A percentile compares a stretch with the other conserved stretches of the same genome.
These are phyloP conservation scores for Saturnispora dispora DNA, from an alignment of 805 yeast species.

Conservation along the genomic window DNA sequence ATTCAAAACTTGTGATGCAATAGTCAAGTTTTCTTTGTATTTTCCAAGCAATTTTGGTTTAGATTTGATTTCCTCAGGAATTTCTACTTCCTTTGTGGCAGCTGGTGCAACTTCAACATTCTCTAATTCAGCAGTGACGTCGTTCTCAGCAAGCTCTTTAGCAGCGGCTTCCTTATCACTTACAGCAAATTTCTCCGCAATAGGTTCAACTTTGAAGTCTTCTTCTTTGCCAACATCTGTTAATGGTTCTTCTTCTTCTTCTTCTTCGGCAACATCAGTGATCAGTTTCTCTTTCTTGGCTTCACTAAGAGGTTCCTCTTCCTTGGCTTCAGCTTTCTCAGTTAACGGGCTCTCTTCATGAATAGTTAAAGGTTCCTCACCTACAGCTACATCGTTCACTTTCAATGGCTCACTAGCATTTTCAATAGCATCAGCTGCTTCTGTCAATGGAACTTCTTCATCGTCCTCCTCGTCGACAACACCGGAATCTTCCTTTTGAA, in stretches of 20 bases:
- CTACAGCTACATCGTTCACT: constrained; percentile 9
- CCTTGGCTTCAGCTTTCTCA: not conserved
- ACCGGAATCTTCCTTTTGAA: not conserved
- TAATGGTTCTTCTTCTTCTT: constrained; percentile 12
- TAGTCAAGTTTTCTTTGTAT: constrained; percentile 40
- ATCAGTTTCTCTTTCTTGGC: constrained; percentile 8
- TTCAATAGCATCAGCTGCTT: not conserved
- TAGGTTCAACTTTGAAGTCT: not conserved
- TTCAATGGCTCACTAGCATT: not conserved
- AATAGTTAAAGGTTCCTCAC: constrained; percentile 7
- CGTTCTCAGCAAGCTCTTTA: constrained; percentile 8
- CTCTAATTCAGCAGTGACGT: constrained; percentile 4
- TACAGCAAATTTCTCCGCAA: constrained; percentile 10
- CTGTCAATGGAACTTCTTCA: constrained; percentile 14
- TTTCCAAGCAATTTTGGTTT: constrained; percentile 38
- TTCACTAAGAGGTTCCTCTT: not conserved
- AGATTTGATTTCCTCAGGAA: constrained; percentile 29
- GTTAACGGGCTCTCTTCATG: not conserved
- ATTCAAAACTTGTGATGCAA: constrained; percentile 39
- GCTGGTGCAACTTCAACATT: constrained; percentile 6
- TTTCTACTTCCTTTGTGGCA: constrained; percentile 18
- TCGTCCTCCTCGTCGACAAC: not conserved
- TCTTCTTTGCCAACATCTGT: constrained; percentile 7
- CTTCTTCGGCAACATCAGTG: constrained; percentile 9
- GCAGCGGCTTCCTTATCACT: constrained; percentile 7